A percentile compares a stretch with the other conserved stretches of the same genome.
Evolutionary conservation across 2,329 filamentous ascomycete genomes (phyloP).

Genomic region (Xylaria sp.): DNA sequence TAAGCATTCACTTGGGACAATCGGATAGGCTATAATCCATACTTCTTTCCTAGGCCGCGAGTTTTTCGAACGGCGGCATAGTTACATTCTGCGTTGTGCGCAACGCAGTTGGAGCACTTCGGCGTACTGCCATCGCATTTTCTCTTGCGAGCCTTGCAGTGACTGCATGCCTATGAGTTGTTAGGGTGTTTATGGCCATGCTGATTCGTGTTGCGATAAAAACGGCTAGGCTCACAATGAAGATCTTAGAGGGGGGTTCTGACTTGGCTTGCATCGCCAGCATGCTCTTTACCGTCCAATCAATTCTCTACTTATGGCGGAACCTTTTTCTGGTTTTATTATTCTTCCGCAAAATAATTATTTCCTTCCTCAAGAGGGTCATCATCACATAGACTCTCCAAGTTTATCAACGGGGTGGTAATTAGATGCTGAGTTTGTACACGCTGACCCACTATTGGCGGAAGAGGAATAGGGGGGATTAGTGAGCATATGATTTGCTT

Average conservation of each 20-base stretch:
- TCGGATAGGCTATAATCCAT: background rate
- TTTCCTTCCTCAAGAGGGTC: background rate
- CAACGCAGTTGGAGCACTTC: conserved; percentile 30
- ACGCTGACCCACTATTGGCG: conserved; percentile 8
- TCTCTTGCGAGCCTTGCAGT: conserved; percentile 33
- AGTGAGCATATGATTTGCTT: conserved; percentile 10
- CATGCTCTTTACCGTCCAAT: background rate
- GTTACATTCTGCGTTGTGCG: conserved; percentile 28
- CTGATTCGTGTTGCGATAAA: background rate
- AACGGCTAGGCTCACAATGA: conserved; percentile 22
- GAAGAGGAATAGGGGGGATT: conserved; percentile 5
- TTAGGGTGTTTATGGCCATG: background rate
- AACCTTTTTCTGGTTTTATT: background rate
- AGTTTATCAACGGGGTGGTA: conserved; percentile 8
- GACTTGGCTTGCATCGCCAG: background rate
- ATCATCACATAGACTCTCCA: background rate
- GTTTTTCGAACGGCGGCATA: conserved; percentile 28
- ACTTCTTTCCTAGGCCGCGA: conserved; percentile 33
- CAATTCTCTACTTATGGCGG: background rate
- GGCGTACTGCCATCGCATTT: conserved; percentile 29
- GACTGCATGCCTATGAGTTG: conserved; percentile 26
- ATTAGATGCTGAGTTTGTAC: background rate
- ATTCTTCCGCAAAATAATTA: background rate
- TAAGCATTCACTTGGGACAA: background rate
- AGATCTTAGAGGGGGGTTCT: conserved; percentile 12